Evolutionary conservation across 2,329 filamentous ascomycete genomes (phyloP), one percentile per base, ranked within the genome.

Genomic region (Metarhizium album): DNA sequence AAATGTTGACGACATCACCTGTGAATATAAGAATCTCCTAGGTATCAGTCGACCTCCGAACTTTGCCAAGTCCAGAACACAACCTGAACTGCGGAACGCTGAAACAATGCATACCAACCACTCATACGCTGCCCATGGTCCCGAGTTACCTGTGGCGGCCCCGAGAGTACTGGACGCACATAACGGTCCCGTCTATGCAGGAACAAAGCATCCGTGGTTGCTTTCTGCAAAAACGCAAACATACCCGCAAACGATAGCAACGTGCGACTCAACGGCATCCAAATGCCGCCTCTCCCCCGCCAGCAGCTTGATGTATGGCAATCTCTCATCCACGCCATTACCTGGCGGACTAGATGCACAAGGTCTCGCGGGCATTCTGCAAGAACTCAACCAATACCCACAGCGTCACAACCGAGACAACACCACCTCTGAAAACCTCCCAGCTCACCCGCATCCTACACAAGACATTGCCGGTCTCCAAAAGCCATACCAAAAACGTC

Each of bases 301-400:
- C 8, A 35, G 22, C 14, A 24, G 27, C 24, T 23, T 9, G 23
- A 37, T 24, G 14, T n/a, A 47, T 9, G 40, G 24, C 7, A 37
- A 47, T 20, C 29, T 23, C 2, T 23, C 23, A 22, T 46, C 33
- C 24, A 18, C 35, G 3, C 18, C 38, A n/a, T 9, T 47, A 22
- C 42, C 46, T 3, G 18, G 27, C 5, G 37, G 46, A 3, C 27
- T 52, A 7, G 46, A 54, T 29, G 29, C 53, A 11, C 47, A 54
- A 46, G 53, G 52, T n/a, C 31, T 54, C 27, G n/a, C 50, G 13
- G 29, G 50, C 18, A 43, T 54, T 14, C 20, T 52, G 40, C 35
- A 47, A 20, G 35, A 52, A 42, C 42, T 52, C n/a, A 47, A 49
- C 16, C 18, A 47, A n/a, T 24, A 45, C 9, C 40, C 31, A 37